These are phyloP conservation scores for Talaromyces stipitatus DNA, from an alignment of 495 filamentous ascomycete genomes.

Conservation along the genomic window DNA sequence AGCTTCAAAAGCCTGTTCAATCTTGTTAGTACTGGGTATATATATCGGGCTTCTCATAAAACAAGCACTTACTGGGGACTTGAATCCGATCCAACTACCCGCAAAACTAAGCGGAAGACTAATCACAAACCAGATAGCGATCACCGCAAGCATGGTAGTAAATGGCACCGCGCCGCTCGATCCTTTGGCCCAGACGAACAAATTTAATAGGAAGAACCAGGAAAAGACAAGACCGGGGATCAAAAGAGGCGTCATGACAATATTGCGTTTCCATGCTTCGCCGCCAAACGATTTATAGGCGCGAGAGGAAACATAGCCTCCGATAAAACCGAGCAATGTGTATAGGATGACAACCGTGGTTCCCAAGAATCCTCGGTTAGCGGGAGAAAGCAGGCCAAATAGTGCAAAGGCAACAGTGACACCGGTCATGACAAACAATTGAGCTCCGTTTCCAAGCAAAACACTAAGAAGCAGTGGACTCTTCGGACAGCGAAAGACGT, in stretches of 20 bases:
- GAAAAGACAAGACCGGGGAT: conserved; percentile 83
- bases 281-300: conserved; percentile 89
- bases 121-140: conserved; percentile 94
- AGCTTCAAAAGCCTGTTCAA: conserved; percentile 47
- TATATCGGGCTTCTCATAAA: not conserved
- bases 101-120: conserved; percentile 83
- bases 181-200: conserved; percentile 88
- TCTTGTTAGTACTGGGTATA: conserved; percentile 9
- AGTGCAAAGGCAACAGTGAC: conserved; percentile 90
- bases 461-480: conserved; percentile 78
- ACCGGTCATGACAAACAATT: conserved; percentile 96
- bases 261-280: conserved; percentile 90
- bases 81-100: conserved; percentile 91
- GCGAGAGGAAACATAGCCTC: conserved; percentile 82
- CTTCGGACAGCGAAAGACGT: conserved; percentile 86
- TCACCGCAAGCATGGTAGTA: conserved; percentile 88
- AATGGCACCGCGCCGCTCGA: conserved; percentile 94
- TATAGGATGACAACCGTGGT: conserved; percentile 90
- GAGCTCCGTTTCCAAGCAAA: conserved; percentile 86
- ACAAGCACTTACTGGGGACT: conserved; percentile 36
- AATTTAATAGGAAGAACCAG: conserved; percentile 87
- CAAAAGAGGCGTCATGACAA: conserved; percentile 75
- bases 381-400: conserved; percentile 88
- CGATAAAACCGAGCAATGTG: conserved; percentile 85
- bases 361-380: conserved; percentile 86